Conservation (phyloP, 2,329 filamentous ascomycete genomes). For the Sporothrix pseudoabietina region DNA sequence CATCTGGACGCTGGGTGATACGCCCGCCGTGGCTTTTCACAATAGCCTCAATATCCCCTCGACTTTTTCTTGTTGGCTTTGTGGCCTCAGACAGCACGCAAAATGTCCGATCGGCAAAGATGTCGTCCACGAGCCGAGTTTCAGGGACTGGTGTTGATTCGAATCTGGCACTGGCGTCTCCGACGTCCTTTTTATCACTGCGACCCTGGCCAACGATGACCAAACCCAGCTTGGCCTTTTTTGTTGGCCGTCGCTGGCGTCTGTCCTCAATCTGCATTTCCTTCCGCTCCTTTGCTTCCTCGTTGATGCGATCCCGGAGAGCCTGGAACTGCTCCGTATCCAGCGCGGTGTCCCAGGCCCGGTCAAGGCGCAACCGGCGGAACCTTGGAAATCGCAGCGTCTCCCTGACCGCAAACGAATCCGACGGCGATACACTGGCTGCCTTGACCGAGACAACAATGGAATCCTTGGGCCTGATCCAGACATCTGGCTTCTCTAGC, state of each 20-base stretch:
- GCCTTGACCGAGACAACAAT: conserved; percentile 89
- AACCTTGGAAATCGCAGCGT: conserved; percentile 93
- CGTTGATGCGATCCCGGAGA: conserved; percentile 68
- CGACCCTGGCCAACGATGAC: conserved; percentile 70
- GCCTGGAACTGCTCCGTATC: conserved; percentile 76
- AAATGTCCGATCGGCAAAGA: conserved; percentile 78
- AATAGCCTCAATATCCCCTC: conserved; percentile 75
- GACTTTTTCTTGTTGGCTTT: conserved; percentile 71
- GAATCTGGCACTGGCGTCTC: conserved; percentile 45
- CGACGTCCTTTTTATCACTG: conserved; percentile 33
- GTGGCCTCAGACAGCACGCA: conserved; percentile 78
- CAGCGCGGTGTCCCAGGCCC: conserved; percentile 78
- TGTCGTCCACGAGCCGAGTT: conserved; percentile 49
- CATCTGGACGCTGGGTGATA: conserved; percentile 72
- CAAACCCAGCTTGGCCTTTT: conserved; percentile 68
- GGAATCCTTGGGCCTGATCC: conserved; percentile 88
- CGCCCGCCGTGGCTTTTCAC: conserved; percentile 82
- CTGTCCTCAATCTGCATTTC: conserved; percentile 75
- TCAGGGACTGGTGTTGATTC: not conserved
- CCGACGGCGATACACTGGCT: conserved; percentile 71
- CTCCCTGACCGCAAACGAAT: conserved; percentile 73
- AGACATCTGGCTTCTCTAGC: conserved; percentile 81
- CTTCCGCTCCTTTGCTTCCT: conserved; percentile 70
- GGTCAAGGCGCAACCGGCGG: conserved; percentile 77
- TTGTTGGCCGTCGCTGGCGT: conserved; percentile 55